Evolutionary conservation across 371 early-diverging fungal genomes (phyloP), one percentile per base, ranked within the genome.

Genomic region (Mucor piriformis): DNA sequence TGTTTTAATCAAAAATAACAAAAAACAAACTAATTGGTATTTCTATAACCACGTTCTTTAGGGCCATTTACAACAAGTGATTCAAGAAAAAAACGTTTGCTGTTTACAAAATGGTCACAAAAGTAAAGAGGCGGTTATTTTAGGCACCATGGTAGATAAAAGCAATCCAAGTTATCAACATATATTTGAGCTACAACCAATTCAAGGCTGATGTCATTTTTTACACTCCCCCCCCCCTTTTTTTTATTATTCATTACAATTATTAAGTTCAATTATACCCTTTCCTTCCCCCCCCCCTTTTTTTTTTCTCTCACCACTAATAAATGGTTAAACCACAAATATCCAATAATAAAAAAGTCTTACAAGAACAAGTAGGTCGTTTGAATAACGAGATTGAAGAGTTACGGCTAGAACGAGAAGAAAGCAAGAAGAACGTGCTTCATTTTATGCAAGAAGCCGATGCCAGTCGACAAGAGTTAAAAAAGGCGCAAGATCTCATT

Each of bases 31-130:
- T 1, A 15, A 38, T 21, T 16, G 8, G 6, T 12, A 20, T 20
- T n/a, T n/a, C n/a, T n/a, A n/a, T n/a, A n/a, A 43, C 33, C 48
- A 35, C 48, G 47, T 56, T 56, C 53, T 40, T 33, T 69, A 81
- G 77, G 85, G 89, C 34, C 71, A 81, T 44, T 71, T 88, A 47
- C 81, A 81, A 37, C 89, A 88, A 70, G 77, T 88, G n/a, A 87
- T 88, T 50, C 82, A 76, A 32, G 86, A 83, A 1, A 70, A 74
- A 40, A 77, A 83, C 55, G 74, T 87, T 32, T 74, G 75, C 15
- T 86, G 83, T 61, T 63, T 88, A 38, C 78, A 77, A 55, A 72
- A 70, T 40, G 73, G 77, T 27, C 76, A 76, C 32, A 82, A 83
- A 54, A 59, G 73, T n/a, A 72, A 73, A 27, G 62, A 55, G 24